Evolutionary conservation across 2,329 filamentous ascomycete genomes (phyloP).

Genomic region (Trichoderma pleuroti): DNA sequence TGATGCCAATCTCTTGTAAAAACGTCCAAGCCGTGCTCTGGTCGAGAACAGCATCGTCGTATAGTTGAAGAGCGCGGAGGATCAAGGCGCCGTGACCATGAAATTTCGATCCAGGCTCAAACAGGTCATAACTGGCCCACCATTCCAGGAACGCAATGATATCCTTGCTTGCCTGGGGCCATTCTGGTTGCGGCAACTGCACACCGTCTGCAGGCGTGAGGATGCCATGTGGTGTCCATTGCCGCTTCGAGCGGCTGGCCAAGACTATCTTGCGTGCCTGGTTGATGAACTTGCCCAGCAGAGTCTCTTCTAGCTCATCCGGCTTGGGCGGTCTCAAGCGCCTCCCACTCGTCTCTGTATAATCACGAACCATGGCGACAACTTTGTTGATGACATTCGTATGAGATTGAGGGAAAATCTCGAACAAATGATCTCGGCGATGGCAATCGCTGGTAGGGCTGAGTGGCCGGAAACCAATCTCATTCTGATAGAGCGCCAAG

Average conservation of each 20-base stretch:
- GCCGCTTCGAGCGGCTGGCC: constrained; percentile 46
- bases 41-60: constrained; percentile 42
- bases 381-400: constrained; percentile 32
- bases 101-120: constrained; percentile 49
- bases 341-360: constrained; percentile 27
- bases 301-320: constrained; percentile 21
- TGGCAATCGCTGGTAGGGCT: constrained; percentile 45
- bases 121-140: constrained; percentile 59
- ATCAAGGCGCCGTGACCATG: constrained; percentile 62
- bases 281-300: constrained; percentile 44
- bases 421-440: constrained; percentile 55
- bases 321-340: constrained; percentile 20
- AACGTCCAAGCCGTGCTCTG: constrained; percentile 57
- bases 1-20: constrained; percentile 70
- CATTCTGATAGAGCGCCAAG: constrained; percentile 56
- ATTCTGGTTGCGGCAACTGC: constrained; percentile 25
- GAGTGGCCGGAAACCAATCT: constrained; percentile 56
- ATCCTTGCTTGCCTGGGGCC: constrained; percentile 37
- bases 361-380: constrained; percentile 33
- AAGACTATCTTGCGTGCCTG: constrained; percentile 51
- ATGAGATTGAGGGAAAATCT: constrained; percentile 44
- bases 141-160: constrained; percentile 67
- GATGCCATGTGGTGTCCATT: constrained; percentile 50
- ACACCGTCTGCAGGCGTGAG: constrained; percentile 30
- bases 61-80: constrained; percentile 59